These are phyloP conservation scores for Eutrema yunnanense DNA, from an alignment of 345 rosid species.

Conservation along the genomic window DNA sequence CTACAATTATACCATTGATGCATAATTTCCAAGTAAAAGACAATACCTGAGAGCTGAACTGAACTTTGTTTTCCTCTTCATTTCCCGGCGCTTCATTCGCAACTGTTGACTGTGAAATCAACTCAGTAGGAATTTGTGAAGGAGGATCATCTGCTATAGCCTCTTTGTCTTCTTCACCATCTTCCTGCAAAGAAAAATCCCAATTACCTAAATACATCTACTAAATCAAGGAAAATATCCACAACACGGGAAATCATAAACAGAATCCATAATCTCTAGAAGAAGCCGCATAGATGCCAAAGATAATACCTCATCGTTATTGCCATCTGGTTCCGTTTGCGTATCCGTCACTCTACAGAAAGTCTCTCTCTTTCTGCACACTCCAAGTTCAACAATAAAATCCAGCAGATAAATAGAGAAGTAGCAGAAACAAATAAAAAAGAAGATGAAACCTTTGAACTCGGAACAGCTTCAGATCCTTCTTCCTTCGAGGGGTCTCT, in stretches of 20 bases:
- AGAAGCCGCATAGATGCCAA: background rate
- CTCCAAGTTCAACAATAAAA: background rate
- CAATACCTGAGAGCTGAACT: slow-evolving; percentile 50
- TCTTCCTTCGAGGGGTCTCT: slow-evolving; percentile 12
- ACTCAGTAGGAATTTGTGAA: slow-evolving; percentile 32
- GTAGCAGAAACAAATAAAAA: background rate
- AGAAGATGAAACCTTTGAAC: slow-evolving; percentile 36
- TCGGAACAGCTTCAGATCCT: slow-evolving; percentile 25
- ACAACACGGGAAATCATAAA: background rate
- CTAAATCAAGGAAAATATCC: background rate
- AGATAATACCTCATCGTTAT: slow-evolving; percentile 56
- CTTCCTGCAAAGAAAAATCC: slow-evolving; percentile 33
- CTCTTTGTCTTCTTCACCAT: slow-evolving; percentile 43
- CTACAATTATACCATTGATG: background rate
- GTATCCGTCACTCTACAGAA: slow-evolving; percentile 58
- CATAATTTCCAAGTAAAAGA: background rate
- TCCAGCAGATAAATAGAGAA: background rate
- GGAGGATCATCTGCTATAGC: slow-evolving; percentile 31
- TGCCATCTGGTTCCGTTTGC: slow-evolving; percentile 67
- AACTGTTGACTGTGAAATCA: slow-evolving; percentile 37
- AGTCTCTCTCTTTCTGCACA: slow-evolving; percentile 42
- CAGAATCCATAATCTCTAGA: background rate
- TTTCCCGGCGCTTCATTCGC: slow-evolving; percentile 30
- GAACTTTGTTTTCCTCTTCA: slow-evolving; percentile 37
- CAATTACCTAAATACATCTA: background rate